Conservation (phyloP, 441 rosid genomes). For the Adansonia madagascariensis region DNA sequence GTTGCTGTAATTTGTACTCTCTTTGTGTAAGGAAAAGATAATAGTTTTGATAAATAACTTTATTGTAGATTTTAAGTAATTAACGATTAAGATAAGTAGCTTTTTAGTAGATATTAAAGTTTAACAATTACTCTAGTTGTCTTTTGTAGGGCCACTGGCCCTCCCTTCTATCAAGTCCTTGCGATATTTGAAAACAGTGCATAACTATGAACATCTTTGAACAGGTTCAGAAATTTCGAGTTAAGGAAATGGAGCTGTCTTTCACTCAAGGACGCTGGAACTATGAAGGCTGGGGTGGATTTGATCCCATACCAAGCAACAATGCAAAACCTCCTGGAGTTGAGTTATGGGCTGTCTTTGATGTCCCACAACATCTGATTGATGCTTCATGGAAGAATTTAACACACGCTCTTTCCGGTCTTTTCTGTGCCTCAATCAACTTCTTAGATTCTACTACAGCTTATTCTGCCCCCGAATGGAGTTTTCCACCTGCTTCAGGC, state of each 20-base stretch:
- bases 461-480: conserved; percentile 84
- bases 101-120: neutral
- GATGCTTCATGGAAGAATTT: conserved; percentile 91
- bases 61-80: neutral
- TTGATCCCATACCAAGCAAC: conserved; percentile 77
- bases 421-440: conserved; percentile 95
- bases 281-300: conserved; percentile 95
- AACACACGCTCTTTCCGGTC: conserved; percentile 87
- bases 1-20: conserved; percentile 1
- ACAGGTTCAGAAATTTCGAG: conserved; percentile 75
- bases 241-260: conserved; percentile 93
- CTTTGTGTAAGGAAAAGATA: neutral
- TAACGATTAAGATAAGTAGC: neutral
- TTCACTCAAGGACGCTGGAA: conserved; percentile 99
- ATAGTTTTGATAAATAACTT: neutral
- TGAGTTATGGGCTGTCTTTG: conserved; percentile 96
- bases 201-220: conserved; percentile 29
- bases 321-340: conserved; percentile 98
- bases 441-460: conserved; percentile 81
- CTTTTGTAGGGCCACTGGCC: neutral
- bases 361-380: conserved; percentile 70
- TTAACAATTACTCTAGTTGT: neutral
- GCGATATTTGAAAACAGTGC: neutral
- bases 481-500: conserved; percentile 63
- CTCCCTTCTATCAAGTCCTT: conserved; percentile 12